These are phyloP conservation scores for Fraxinus americana DNA, from an alignment of 257 asterid genomes.

Conservation along the genomic window DNA sequence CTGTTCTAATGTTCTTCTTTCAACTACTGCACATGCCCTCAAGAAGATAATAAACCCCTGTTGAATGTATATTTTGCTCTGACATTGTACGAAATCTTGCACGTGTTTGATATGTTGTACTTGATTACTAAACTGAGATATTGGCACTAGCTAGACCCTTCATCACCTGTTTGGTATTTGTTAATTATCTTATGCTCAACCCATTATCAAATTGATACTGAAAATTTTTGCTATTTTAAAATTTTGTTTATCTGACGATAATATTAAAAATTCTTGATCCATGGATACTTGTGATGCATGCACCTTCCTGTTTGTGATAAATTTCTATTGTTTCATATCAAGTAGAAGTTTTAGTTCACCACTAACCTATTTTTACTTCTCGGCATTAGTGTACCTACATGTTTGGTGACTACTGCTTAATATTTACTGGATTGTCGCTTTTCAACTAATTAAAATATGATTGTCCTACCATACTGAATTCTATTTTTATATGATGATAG, in stretches of 20 bases:
- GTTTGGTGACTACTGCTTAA: constrained; percentile 12
- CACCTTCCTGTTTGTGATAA: constrained; percentile 1
- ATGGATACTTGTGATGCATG: neutral
- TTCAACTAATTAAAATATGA: neutral
- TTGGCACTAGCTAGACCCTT: too few species aligned
- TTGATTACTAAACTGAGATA: too few species aligned
- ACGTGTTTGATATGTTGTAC: too few species aligned
- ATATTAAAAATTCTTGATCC: neutral
- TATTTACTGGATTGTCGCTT: constrained; percentile 2
- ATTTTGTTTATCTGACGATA: neutral
- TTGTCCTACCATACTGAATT: constrained; percentile 10
- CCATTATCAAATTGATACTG: too few species aligned
- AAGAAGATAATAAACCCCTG: too few species aligned
- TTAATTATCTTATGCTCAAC: too few species aligned
- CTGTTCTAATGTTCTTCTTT: too few species aligned
- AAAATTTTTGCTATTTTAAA: too few species aligned
- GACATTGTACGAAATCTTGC: too few species aligned
- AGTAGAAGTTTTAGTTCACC: constrained; percentile 12
- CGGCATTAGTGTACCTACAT: constrained; percentile 10
- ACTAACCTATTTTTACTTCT: neutral
- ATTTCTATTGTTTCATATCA: neutral
- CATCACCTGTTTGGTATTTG: too few species aligned
- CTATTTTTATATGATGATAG: constrained; percentile 40
- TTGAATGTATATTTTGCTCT: too few species aligned
- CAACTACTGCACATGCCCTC: too few species aligned